These are phyloP conservation scores for Phytophthora citricola DNA, from an alignment of 352 stramenopile species.

Conservation along the genomic window DNA sequence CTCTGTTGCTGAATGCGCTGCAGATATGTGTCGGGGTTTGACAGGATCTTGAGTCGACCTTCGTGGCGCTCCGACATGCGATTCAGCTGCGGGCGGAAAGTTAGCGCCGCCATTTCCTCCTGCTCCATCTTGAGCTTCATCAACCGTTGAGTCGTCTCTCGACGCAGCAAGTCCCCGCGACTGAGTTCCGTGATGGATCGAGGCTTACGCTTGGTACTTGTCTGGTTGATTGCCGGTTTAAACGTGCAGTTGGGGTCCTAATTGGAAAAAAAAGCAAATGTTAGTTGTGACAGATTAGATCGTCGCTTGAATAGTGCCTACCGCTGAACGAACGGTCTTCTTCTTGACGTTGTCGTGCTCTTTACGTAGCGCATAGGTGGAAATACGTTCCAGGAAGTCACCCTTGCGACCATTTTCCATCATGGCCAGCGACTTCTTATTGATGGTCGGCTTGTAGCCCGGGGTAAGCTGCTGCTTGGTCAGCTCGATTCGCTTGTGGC, in stretches of 20 bases:
- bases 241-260: constrained; percentile 88
- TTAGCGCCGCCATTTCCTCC: constrained; percentile 83
- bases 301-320: constrained; percentile 23
- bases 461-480: constrained; percentile 68
- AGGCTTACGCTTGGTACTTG: constrained; percentile 63
- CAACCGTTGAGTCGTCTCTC: constrained; percentile 77
- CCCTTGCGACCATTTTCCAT: constrained; percentile 85
- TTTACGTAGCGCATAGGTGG: constrained; percentile 76
- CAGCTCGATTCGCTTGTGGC: constrained; percentile 66
- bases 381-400: constrained; percentile 84
- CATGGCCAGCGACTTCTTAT: constrained; percentile 82
- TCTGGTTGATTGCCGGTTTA: constrained; percentile 81
- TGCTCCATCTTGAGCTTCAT: constrained; percentile 92
- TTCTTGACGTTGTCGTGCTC: constrained; percentile 85
- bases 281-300: background rate
- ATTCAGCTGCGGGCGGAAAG: constrained; percentile 81
- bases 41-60: constrained; percentile 82
- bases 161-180: constrained; percentile 74
- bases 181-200: constrained; percentile 84
- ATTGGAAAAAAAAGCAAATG: background rate
- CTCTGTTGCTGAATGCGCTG: constrained; percentile 84
- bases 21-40: constrained; percentile 81
- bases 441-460: constrained; percentile 75
- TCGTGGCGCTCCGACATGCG: constrained; percentile 69
- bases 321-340: constrained; percentile 66